These are phyloP conservation scores for Zasmidium citrigriseum DNA, from an alignment of 2,329 filamentous ascomycete species.

Conservation along the genomic window DNA sequence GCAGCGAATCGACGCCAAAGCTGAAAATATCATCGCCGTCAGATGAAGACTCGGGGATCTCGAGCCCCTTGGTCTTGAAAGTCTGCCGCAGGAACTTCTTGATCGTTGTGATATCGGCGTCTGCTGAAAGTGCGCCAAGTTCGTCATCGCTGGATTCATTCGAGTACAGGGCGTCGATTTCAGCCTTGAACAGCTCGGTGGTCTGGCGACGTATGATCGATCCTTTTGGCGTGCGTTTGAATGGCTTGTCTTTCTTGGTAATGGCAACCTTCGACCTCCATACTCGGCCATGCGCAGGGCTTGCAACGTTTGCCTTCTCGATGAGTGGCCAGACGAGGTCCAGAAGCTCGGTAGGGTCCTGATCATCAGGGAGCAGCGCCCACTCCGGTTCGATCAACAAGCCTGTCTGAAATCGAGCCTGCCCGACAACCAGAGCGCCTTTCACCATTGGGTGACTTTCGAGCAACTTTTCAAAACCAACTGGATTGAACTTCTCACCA, in stretches of 20 bases:
- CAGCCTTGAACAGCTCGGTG: constrained; percentile 41
- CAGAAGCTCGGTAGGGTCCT: constrained; percentile 11
- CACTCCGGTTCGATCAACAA: constrained; percentile 35
- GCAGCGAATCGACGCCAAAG: constrained; percentile 38
- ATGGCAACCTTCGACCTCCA: constrained; percentile 47
- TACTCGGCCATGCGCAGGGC: constrained; percentile 42
- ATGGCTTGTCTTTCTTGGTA: constrained; percentile 48
- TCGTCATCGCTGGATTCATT: constrained; percentile 22
- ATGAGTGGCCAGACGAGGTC: constrained; percentile 21
- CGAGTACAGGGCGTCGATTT: constrained; percentile 52
- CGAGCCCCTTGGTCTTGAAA: constrained; percentile 18
- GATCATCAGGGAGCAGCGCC: constrained; percentile 18
- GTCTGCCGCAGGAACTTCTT: constrained; percentile 17
- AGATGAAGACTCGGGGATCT: constrained; percentile 15
- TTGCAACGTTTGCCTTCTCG: constrained; percentile 16
- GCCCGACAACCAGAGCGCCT: constrained; percentile 37
- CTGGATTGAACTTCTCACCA: constrained; percentile 32
- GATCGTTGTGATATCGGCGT: constrained; percentile 20
- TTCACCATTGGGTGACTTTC: constrained; percentile 30
- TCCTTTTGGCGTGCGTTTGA: constrained; percentile 31
- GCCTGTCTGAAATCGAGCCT: constrained; percentile 33
- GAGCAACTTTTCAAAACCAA: constrained; percentile 24
- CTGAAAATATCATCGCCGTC: constrained; percentile 35
- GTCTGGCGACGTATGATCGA: constrained; percentile 18
- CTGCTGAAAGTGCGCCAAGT: constrained; percentile 7